Percentiles rank a stretch among this genome's conserved stretches.
Evolutionary conservation across 2,329 filamentous ascomycete genomes (phyloP).

Genomic region (Mollisia scopiformis): DNA sequence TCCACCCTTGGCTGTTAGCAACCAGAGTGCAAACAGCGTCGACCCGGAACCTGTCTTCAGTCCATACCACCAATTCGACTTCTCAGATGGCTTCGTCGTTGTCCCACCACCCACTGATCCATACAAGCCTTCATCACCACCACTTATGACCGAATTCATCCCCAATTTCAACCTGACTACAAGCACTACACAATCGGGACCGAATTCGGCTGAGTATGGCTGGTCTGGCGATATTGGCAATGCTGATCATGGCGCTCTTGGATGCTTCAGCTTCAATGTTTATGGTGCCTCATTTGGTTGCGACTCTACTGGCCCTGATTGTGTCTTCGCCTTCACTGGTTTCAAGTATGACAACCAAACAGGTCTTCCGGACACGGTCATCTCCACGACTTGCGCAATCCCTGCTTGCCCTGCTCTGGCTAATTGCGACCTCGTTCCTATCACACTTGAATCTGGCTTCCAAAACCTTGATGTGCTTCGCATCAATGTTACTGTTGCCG

Average conservation of each 20-base stretch:
- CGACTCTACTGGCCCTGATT: slow-evolving; percentile 37
- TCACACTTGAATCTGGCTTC: slow-evolving; percentile 34
- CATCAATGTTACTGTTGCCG: slow-evolving; percentile 44
- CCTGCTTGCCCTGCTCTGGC: slow-evolving; percentile 34
- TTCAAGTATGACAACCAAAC: slow-evolving; percentile 32
- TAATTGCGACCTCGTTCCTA: slow-evolving; percentile 36
- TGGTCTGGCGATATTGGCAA: slow-evolving; percentile 32
- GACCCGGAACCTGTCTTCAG: slow-evolving; percentile 34
- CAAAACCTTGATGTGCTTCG: slow-evolving; percentile 42
- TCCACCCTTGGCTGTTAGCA: slow-evolving; percentile 28
- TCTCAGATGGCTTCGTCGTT: slow-evolving; percentile 40
- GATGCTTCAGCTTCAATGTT: slow-evolving; percentile 42
- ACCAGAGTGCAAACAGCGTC: slow-evolving; percentile 20
- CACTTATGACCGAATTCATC: slow-evolving; percentile 37
- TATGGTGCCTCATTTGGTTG: slow-evolving; percentile 43
- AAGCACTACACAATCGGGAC: slow-evolving; percentile 14
- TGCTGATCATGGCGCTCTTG: slow-evolving; percentile 29
- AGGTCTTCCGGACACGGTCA: slow-evolving; percentile 26
- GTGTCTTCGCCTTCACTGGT: slow-evolving; percentile 43
- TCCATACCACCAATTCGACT: slow-evolving; percentile 40
- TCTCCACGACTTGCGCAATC: slow-evolving; percentile 29
- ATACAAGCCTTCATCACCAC: slow-evolving; percentile 35
- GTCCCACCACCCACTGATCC: slow-evolving; percentile 35
- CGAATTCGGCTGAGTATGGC: slow-evolving; percentile 33
- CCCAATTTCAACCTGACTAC: slow-evolving; percentile 29